Percentiles rank a stretch among this genome's conserved stretches.
Conservation (phyloP, 139 green algal genomes). For the Dunaliella primolecta region DNA sequence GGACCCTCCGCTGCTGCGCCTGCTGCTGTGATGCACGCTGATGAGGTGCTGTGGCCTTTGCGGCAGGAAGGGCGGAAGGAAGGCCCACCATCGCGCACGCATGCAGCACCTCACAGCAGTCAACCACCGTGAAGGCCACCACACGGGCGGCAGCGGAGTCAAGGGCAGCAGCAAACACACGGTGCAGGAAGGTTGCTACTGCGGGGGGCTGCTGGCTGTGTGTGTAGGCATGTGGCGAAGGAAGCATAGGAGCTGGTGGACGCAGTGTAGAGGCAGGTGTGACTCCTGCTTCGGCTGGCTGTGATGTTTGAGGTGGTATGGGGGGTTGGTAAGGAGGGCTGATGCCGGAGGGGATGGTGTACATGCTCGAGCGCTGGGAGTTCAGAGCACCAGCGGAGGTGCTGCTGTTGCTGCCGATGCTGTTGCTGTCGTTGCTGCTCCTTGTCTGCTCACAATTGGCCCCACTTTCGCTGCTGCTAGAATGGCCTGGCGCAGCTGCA, state of each 20-base stretch:
- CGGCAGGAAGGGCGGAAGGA: not conserved
- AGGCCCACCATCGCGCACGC: not conserved
- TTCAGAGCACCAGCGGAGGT: too few relatives aligned
- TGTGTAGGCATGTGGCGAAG: not conserved
- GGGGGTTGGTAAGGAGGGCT: not conserved
- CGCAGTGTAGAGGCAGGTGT: not conserved
- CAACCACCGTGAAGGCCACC: not conserved
- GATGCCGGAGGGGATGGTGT: too few relatives aligned
- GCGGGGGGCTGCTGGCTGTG: not conserved
- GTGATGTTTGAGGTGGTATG: not conserved
- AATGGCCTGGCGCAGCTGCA: too few relatives aligned
- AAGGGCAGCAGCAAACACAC: not conserved
- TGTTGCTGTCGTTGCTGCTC: too few relatives aligned
- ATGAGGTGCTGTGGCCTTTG: not conserved
- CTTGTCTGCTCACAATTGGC: too few relatives aligned
- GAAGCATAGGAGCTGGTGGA: not conserved
- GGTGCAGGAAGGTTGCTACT: not conserved
- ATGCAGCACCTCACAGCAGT: not conserved
- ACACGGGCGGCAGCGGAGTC: not conserved
- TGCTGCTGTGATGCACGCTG: not conserved
- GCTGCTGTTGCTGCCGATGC: too few relatives aligned
- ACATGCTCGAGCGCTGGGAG: too few relatives aligned
- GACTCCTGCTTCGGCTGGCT: not conserved
- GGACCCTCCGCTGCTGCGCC: not conserved
- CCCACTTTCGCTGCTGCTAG: too few relatives aligned